These are phyloP conservation scores for Xylariaceae sp. DNA, from an alignment of 2,329 filamentous ascomycete species.

Conservation along the genomic window DNA sequence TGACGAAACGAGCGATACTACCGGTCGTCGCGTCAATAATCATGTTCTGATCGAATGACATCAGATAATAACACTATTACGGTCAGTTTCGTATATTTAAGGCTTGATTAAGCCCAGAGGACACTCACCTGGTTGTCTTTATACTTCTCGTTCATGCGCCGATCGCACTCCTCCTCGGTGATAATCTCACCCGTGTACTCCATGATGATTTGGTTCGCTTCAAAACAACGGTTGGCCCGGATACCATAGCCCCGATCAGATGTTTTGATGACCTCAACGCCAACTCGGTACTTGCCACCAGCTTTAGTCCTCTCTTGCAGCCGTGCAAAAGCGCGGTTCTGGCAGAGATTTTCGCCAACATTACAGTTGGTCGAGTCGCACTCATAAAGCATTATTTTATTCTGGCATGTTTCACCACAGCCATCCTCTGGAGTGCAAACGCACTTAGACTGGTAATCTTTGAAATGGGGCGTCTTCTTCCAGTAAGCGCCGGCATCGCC, in stretches of 20 bases:
- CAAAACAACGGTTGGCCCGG: constrained; percentile 81
- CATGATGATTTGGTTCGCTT: constrained; percentile 91
- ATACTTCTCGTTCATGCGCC: constrained; percentile 88
- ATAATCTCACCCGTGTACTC: constrained; percentile 98
- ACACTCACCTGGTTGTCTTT: constrained; percentile 79
- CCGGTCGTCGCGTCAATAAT: constrained; percentile 96
- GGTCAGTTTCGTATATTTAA: constrained; percentile 9
- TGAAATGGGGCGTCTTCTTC: constrained; percentile 72
- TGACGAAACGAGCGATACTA: constrained; percentile 95
- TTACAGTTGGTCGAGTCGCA: constrained; percentile 89
- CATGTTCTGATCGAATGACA: constrained; percentile 98
- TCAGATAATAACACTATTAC: constrained; percentile 86
- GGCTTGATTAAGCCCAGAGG: constrained; percentile 9
- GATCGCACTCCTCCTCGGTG: constrained; percentile 87
- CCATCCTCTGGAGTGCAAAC: constrained; percentile 73
- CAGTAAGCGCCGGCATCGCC: constrained; percentile 76
- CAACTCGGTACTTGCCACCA: constrained; percentile 83
- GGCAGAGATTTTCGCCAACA: constrained; percentile 67
- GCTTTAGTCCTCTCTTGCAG: constrained; percentile 69
- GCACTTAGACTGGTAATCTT: constrained; percentile 72
- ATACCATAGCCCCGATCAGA: constrained; percentile 85
- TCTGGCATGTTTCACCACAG: constrained; percentile 87
- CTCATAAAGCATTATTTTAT: constrained; percentile 95
- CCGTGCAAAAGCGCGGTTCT: constrained; percentile 82
- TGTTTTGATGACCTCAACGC: constrained; percentile 93